phyloP scores from a whole-genome alignment of 495 filamentous ascomycete genomes.

The Neurospora africana region DNA sequence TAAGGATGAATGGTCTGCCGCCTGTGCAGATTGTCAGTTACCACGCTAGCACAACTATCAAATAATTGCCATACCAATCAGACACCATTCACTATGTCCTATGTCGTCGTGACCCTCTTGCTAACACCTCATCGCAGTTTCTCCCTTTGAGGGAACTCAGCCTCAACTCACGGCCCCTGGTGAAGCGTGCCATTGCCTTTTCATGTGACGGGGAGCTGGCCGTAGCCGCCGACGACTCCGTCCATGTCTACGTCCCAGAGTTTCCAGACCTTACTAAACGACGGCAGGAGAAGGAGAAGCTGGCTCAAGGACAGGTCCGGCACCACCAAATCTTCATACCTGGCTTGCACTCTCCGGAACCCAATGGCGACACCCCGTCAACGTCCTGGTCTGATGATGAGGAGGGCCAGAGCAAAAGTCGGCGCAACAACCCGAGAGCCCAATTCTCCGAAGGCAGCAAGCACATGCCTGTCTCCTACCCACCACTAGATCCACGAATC shows the following conservation, averaged over 20 bases:
- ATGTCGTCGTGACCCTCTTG: not conserved
- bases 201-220: conserved; percentile 40
- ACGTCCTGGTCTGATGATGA: conserved; percentile 12
- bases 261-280: conserved; percentile 20
- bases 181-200: conserved; percentile 36
- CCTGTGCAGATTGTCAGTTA: not conserved
- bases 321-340: conserved; percentile 2
- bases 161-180: conserved; percentile 30
- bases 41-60: not conserved
- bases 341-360: conserved; percentile 10
- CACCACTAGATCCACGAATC: conserved; percentile 25
- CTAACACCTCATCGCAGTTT: conserved; percentile 12
- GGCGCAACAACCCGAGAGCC: conserved; percentile 9
- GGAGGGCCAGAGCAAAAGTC: conserved; percentile 7
- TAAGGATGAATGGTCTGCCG: not conserved
- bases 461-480: conserved; percentile 26
- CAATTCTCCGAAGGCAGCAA: conserved; percentile 25
- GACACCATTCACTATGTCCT: not conserved
- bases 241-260: conserved; percentile 37
- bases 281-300: not conserved
- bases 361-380: conserved; percentile 5
- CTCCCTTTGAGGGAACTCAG: conserved; percentile 34
- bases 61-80: not conserved
- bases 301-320: not conserved
- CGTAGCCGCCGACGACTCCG: conserved; percentile 36